These are phyloP conservation scores for Exserohilum rostratum DNA, from an alignment of 2,329 filamentous ascomycete species.

Conservation along the genomic window DNA sequence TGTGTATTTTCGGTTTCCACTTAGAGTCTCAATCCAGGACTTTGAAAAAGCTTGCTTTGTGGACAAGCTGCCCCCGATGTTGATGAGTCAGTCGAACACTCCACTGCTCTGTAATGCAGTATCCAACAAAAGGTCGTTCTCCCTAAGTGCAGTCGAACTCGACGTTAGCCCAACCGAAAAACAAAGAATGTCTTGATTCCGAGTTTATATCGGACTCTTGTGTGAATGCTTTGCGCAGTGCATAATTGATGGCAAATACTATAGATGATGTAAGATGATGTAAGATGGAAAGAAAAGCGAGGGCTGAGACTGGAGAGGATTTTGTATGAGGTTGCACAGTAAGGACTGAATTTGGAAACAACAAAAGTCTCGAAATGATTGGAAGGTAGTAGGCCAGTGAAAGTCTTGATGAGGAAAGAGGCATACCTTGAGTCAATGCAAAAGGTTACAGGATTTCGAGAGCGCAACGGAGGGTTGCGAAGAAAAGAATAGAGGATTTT, in stretches of 20 bases:
- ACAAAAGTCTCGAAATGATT: conserved; percentile 2
- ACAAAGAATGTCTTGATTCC: not conserved
- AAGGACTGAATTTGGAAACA: not conserved
- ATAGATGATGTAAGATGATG: not conserved
- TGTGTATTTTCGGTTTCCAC: not conserved
- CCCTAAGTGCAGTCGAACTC: conserved; percentile 14
- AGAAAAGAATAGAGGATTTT: not conserved
- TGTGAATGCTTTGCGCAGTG: not conserved
- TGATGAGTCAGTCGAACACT: conserved; percentile 14
- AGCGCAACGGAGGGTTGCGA: not conserved
- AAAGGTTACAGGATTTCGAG: conserved; percentile 2
- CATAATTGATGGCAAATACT: too few species aligned
- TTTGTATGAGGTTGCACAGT: not conserved
- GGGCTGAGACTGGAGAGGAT: not conserved
- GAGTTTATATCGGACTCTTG: too few species aligned
- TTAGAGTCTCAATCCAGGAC: not conserved
- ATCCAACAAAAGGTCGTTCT: conserved; percentile 3
- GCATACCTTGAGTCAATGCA: conserved; percentile 24
- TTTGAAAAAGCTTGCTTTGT: not conserved
- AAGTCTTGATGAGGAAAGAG: not conserved
- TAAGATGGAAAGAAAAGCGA: not conserved
- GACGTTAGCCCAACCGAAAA: conserved; percentile 5
- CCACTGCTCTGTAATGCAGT: conserved; percentile 8
- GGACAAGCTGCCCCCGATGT: not conserved
- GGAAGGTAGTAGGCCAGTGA: not conserved